phyloP scores from a whole-genome alignment of 257 asterid genomes.

The Jasminum sambac region DNA sequence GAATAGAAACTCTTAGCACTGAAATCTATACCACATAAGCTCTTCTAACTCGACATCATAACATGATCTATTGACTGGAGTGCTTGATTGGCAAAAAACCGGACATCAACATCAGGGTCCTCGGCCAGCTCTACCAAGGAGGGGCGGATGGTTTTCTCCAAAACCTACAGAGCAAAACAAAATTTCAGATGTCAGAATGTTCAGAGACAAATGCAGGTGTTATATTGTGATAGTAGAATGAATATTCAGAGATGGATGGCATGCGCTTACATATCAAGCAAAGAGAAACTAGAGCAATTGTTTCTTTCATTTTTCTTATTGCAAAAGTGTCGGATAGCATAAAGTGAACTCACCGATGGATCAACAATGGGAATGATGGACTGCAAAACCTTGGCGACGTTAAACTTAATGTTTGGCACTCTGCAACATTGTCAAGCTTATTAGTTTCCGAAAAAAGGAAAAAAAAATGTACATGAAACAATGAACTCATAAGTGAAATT shows the following conservation, averaged over 20 bases:
- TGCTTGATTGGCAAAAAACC: constrained; percentile 81
- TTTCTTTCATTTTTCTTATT: background rate
- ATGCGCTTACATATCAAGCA: background rate
- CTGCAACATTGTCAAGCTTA: constrained; percentile 40
- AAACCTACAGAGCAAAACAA: constrained; percentile 53
- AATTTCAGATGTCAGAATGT: background rate
- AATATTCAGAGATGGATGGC: background rate
- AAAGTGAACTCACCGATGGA: constrained; percentile 60
- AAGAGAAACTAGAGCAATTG: background rate
- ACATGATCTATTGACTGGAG: constrained; percentile 70
- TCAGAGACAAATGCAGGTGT: background rate
- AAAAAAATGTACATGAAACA: background rate
- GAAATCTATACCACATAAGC: background rate
- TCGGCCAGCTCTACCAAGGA: constrained; percentile 77
- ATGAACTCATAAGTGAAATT: constrained; percentile 17
- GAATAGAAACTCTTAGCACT: background rate
- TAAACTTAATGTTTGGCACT: constrained; percentile 91
- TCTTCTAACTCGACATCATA: constrained; percentile 63
- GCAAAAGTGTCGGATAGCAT: constrained; percentile 13
- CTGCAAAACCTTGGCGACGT: constrained; percentile 89
- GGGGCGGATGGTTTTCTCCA: constrained; percentile 74
- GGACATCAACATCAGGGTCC: constrained; percentile 95
- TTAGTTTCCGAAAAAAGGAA: background rate
- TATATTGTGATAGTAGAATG: background rate
- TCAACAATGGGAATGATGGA: constrained; percentile 82